These are phyloP conservation scores for Hura crepitans DNA, from an alignment of 441 rosid genomes.

Conservation along the genomic window DNA sequence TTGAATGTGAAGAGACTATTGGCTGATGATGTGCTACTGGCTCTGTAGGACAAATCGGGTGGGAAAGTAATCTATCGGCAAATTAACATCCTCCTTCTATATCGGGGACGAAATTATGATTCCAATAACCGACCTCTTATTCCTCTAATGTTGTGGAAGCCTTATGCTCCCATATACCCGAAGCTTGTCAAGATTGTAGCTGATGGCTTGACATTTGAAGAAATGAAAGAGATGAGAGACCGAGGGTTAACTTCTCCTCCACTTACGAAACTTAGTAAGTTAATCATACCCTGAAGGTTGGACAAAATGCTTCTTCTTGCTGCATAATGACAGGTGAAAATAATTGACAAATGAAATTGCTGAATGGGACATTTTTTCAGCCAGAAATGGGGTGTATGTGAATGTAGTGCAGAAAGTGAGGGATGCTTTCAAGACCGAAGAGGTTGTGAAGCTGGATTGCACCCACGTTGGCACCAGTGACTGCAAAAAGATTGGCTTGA, in stretches of 20 bases:
- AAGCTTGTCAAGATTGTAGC: conserved; percentile 66
- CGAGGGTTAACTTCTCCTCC: conserved; percentile 54
- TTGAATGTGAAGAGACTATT: conserved; percentile 11
- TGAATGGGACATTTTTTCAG: conserved; percentile 32
- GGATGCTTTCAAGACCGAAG: conserved; percentile 60
- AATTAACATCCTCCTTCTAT: conserved; percentile 62
- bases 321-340: background rate
- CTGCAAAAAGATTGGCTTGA: conserved; percentile 79
- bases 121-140: conserved; percentile 51
- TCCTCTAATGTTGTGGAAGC: conserved; percentile 91
- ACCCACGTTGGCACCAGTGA: conserved; percentile 67
- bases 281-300: background rate
- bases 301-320: background rate
- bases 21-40: conserved; percentile 29
- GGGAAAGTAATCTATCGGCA: conserved; percentile 63
- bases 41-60: conserved; percentile 69
- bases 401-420: conserved; percentile 67
- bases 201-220: conserved; percentile 66
- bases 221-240: conserved; percentile 74
- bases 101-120: conserved; percentile 72
- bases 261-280: conserved; percentile 71
- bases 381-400: conserved; percentile 81
- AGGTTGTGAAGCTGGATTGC: conserved; percentile 80
- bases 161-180: conserved; percentile 77
- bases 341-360: background rate